Conservation (phyloP, 1,284 basidiomycete species). For the Rhodotorula mucilaginosa region DNA sequence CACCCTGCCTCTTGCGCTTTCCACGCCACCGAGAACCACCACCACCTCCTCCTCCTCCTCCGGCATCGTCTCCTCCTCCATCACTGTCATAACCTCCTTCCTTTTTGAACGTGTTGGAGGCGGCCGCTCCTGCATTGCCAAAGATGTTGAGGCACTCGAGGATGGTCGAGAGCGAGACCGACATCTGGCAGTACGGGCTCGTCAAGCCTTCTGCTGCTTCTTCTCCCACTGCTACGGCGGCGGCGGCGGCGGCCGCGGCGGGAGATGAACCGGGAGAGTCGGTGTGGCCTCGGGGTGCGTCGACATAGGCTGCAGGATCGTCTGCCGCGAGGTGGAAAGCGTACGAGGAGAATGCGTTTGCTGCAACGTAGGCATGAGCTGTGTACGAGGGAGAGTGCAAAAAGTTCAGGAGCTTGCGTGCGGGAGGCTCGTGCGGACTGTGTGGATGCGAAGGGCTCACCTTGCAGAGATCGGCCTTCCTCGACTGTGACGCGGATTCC, state of each 20-base stretch:
- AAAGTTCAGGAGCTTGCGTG: neutral
- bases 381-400: constrained; percentile 2
- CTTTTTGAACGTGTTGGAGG: constrained; percentile 26
- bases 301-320: constrained; percentile 4
- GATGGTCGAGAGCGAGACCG: constrained; percentile 74
- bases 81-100: constrained; percentile 3
- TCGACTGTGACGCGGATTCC: constrained; percentile 84
- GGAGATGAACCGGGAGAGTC: constrained; percentile 22
- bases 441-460: neutral
- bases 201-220: neutral
- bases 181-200: constrained; percentile 57
- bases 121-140: constrained; percentile 62
- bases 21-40: constrained; percentile 3
- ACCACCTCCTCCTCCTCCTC: constrained; percentile 6
- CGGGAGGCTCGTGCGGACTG: no score
- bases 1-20: constrained; percentile 21
- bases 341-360: constrained; percentile 75
- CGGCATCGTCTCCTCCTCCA: constrained; percentile 1
- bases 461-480: constrained; percentile 59
- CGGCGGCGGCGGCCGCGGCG: neutral
- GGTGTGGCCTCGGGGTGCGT: constrained; percentile 44
- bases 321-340: constrained; percentile 50
- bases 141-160: constrained; percentile 90
- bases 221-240: no score
- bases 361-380: constrained; percentile 84